phyloP scores from a whole-genome alignment of 305 asterid genomes.

The Rubia peregrina region DNA sequence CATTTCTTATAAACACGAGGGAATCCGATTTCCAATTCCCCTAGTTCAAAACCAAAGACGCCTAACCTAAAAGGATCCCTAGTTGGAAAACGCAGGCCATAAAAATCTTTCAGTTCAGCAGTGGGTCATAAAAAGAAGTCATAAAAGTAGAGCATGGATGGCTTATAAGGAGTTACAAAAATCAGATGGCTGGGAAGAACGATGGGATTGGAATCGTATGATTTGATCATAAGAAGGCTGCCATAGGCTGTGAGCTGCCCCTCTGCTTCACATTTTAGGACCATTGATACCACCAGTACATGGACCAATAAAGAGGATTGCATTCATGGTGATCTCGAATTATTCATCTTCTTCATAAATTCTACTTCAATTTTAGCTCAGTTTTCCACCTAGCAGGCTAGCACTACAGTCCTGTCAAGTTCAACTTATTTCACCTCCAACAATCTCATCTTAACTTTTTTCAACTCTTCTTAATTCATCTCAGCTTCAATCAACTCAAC shows the following conservation, averaged over 20 bases:
- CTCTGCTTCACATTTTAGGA: constrained; percentile 14
- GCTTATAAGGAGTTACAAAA: neutral
- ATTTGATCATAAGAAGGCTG: constrained; percentile 4
- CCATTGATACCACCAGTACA: constrained; percentile 15
- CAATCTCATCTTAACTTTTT: too few species aligned
- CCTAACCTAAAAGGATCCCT: neutral
- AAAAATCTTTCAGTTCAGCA: neutral
- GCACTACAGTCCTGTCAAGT: too few species aligned
- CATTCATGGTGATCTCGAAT: constrained; percentile 10
- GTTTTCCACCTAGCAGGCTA: neutral
- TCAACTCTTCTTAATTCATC: too few species aligned
- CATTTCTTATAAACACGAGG: too few species aligned
- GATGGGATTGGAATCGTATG: constrained; percentile 14
- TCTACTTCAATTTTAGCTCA: neutral
- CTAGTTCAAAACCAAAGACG: neutral
- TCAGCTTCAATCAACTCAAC: too few species aligned
- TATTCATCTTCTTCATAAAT: neutral
- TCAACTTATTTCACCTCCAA: too few species aligned
- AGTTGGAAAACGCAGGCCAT: neutral
- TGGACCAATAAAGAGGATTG: constrained; percentile 22
- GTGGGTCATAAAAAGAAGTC: neutral
- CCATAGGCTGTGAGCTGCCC: constrained; percentile 5
- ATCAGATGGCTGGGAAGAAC: constrained; percentile 17
- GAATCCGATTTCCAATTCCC: too few species aligned
- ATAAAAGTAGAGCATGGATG: constrained; percentile 3